Evolutionary conservation across 805 yeast species (phyloP), one percentile per base, ranked within the genome.

Genomic region (Saturnispora besseyi): DNA sequence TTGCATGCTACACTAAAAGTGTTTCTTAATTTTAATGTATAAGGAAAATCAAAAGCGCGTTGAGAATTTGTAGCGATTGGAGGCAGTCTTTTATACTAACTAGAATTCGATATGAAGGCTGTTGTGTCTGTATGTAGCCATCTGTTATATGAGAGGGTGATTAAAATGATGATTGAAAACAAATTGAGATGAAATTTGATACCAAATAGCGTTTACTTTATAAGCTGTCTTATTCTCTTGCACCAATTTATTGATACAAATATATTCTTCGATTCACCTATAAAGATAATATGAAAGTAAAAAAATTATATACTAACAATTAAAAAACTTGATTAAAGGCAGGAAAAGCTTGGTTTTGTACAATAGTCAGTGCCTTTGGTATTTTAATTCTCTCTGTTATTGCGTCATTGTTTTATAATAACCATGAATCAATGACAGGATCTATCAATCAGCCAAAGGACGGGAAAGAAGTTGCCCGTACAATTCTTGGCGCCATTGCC

Each of bases 311-410:
- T 45, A 44, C 42, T 49, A 40, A 32, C 41, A 38, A 7, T 18
- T 36, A 12, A 10, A n/a, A n/a, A 11, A 36, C 40, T 18, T 18
- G 7, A 21, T 24, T 34, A 24, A 15, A 81, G 85, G 72, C 93
- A 45, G 86, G 81, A 28, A 82, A 87, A 62, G 98, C 99, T 24
- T 91, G 96, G 87, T 88, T 87, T 67, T 91, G 99, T 66, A 91
- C 98, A 42, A 77, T 91, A 40, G 74, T 93, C 42, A 89, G 97
- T 45, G 89, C 93, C 13, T 91, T 91, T 65, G 99, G 95, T 51
- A 81, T 91, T 32, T 84, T 88, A 43, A 93, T 91, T 51, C 77
- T 91, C 44, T 76, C 95, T 10, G 85, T 87, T 50, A 78, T 91
- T 58, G 99, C 95, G 18, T 78, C 80, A 57, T 74, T 91, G 55